phyloP scores from a whole-genome alignment of 2,329 filamentous ascomycete species.

The Neopestalotiopsis sp. region DNA sequence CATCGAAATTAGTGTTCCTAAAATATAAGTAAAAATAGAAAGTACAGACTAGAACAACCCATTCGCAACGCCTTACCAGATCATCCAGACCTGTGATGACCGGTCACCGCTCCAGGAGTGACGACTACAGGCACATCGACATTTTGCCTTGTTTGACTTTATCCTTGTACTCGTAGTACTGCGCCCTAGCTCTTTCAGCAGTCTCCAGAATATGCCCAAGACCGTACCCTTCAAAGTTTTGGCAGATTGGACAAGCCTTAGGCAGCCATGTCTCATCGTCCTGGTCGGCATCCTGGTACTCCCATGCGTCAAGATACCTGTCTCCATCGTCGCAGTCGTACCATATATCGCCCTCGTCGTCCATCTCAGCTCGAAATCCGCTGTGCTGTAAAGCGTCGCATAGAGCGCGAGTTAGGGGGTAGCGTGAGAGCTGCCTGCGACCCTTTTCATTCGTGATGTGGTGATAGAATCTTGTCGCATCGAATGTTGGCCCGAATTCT shows the following conservation, averaged over 20 bases:
- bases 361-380: slow-evolving; percentile 14
- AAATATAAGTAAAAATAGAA: too few relatives aligned
- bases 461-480: background rate
- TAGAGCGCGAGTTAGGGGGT: background rate
- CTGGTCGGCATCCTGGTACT: background rate
- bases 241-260: background rate
- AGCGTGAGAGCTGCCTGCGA: background rate
- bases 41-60: too few relatives aligned
- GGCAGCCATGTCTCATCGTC: background rate
- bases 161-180: background rate
- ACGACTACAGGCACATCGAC: too few relatives aligned
- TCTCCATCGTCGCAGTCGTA: slow-evolving; percentile 8
- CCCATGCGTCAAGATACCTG: background rate
- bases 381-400: background rate
- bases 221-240: background rate
- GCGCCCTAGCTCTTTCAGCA: background rate
- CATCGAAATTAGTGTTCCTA: too few relatives aligned
- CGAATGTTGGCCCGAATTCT: too few relatives aligned
- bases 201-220: background rate
- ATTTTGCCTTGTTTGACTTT: background rate
- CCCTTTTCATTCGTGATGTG: background rate
- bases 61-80: too few relatives aligned
- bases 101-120: too few relatives aligned
- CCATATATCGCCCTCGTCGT: background rate
- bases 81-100: too few relatives aligned